These are phyloP conservation scores for Hanseniaspora hatyaiensis DNA, from an alignment of 805 yeast genomes.

Conservation along the genomic window DNA sequence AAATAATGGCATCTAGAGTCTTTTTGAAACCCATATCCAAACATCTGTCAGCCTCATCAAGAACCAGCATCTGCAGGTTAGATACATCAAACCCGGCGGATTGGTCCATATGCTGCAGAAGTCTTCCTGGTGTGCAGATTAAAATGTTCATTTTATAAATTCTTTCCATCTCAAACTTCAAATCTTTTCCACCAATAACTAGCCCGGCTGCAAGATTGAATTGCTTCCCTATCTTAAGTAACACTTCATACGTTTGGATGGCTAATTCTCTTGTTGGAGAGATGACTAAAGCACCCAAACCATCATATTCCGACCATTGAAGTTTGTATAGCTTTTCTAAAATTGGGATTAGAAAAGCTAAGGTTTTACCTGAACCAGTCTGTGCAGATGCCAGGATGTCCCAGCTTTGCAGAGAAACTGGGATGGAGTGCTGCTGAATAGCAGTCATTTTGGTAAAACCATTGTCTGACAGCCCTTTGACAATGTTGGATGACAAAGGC, in stretches of 20 bases:
- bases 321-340: conserved; percentile 57
- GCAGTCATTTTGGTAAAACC: conserved; percentile 73
- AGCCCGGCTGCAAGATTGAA: conserved; percentile 76
- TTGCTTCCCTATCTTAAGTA: conserved; percentile 66
- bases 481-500: conserved; percentile 57
- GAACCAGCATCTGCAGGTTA: conserved; percentile 63
- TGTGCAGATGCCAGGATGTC: conserved; percentile 82
- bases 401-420: conserved; percentile 59
- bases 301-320: conserved; percentile 72
- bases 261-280: conserved; percentile 90
- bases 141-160: conserved; percentile 67
- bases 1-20: conserved; percentile 68
- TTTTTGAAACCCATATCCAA: conserved; percentile 86
- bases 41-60: conserved; percentile 89
- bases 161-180: conserved; percentile 68
- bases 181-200: conserved; percentile 89
- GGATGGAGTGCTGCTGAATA: conserved; percentile 70
- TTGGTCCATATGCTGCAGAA: conserved; percentile 83
- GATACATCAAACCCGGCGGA: conserved; percentile 66
- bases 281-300: conserved; percentile 78
- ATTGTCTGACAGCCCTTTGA: conserved; percentile 65
- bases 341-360: conserved; percentile 75
- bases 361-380: conserved; percentile 77
- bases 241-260: conserved; percentile 78
- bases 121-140: conserved; percentile 85